These are phyloP conservation scores for Solanum piurae DNA, from an alignment of 257 asterid species.

Conservation along the genomic window DNA sequence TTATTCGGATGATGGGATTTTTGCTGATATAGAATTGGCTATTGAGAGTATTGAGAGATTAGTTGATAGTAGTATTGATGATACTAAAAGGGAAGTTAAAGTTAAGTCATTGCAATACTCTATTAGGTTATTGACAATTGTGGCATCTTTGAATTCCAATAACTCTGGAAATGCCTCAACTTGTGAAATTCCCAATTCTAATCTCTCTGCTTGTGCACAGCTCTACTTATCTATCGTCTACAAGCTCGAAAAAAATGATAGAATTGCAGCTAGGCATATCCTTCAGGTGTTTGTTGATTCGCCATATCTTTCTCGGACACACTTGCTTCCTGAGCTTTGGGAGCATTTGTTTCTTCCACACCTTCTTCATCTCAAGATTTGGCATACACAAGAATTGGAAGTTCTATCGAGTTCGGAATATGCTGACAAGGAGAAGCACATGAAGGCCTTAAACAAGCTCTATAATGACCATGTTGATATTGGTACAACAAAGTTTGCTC, in stretches of 20 bases:
- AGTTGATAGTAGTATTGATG: conserved; percentile 25
- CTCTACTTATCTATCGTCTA: conserved; percentile 60
- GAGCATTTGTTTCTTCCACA: conserved; percentile 79
- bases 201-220: conserved; percentile 54
- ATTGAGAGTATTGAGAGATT: conserved; percentile 44
- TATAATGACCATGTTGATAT: conserved; percentile 49
- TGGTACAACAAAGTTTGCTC: conserved; percentile 56
- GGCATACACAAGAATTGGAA: conserved; percentile 54
- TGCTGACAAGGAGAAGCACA: conserved; percentile 23
- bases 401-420: conserved; percentile 14
- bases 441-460: conserved; percentile 31
- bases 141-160: conserved; percentile 28
- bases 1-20: conserved; percentile 15
- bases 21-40: conserved; percentile 34
- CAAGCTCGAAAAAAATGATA: conserved; percentile 42
- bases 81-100: conserved; percentile 19
- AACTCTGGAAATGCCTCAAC: conserved; percentile 5
- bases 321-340: conserved; percentile 67
- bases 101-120: conserved; percentile 34
- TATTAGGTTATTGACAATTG: conserved; percentile 32
- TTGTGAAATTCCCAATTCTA: conserved; percentile 17
- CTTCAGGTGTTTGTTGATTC: conserved; percentile 51
- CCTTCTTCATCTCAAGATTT: conserved; percentile 77
- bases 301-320: conserved; percentile 59
- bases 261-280: conserved; percentile 48